Evolutionary conservation across 352 stramenopile species (phyloP).

Genomic region (Pythium biforme): DNA sequence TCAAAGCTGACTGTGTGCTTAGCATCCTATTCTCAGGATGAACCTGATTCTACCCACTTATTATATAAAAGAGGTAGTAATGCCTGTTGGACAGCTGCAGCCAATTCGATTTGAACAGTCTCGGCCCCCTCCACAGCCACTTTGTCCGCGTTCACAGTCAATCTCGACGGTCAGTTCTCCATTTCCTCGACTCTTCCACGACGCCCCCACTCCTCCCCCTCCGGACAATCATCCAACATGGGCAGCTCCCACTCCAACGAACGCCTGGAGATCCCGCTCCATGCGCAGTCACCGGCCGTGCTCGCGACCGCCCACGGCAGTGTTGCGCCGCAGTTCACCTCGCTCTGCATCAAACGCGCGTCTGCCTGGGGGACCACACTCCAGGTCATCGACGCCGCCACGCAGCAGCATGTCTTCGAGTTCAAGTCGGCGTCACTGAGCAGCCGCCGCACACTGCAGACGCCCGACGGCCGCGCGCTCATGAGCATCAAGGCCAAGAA

Average conservation of each 20-base stretch:
- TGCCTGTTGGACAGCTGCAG: too few relatives aligned
- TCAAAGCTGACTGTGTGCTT: too few relatives aligned
- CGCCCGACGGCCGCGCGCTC: neutral
- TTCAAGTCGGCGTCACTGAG: neutral
- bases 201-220: neutral
- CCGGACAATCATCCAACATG: too few relatives aligned
- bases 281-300: slow-evolving; percentile 10
- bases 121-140: too few relatives aligned
- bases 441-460: neutral
- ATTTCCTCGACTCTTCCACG: neutral
- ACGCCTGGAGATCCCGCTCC: slow-evolving; percentile 7
- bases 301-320: slow-evolving; percentile 1
- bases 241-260: slow-evolving; percentile 5
- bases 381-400: neutral
- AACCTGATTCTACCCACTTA: too few relatives aligned
- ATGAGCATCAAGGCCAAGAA: neutral
- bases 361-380: neutral
- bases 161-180: neutral
- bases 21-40: too few relatives aligned
- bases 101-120: too few relatives aligned
- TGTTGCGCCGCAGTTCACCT: slow-evolving; percentile 1
- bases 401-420: slow-evolving; percentile 1
- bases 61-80: too few relatives aligned
- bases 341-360: neutral
- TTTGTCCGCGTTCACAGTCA: too few relatives aligned